Evolutionary conservation across 2,329 filamentous ascomycete species (phyloP), one percentile per base, ranked within the genome.

Genomic region (Aspergillus felis): DNA sequence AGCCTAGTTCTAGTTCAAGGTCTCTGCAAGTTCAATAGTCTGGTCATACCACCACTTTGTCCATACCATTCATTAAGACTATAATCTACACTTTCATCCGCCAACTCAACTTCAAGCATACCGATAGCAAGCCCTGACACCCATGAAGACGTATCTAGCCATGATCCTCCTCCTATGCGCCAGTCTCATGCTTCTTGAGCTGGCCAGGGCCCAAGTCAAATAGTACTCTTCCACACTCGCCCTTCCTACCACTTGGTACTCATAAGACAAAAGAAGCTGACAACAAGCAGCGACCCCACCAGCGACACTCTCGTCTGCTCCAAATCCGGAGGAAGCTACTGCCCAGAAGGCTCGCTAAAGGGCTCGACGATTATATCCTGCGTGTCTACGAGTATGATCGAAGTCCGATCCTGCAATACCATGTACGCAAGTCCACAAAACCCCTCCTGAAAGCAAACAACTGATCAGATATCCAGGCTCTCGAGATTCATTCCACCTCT

Each of bases 241-340:
- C 14, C 10, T 20, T 12, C 20, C 4, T 22, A 12, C 20, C 41
- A 4, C 4, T 22, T 17, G 14, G 8, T 17, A 17, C 6, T 14
- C 14, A 22, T 17, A 4, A 22, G n/a, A 50, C 22, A 17, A 25
- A 32, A n/a, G n/a, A 46, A 24, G 38, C 24, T 55, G 28, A 57
- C 17, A 2, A 32, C 22, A 7, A 28, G 6, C 46, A 68, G 65
- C 29, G 42, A 64, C 46, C 49, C 58, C 1, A 38, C 58, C 24
- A 58, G 57, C n/a, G 65, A 64, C 54, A 52, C 32, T 8, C 56
- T 68, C n/a, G 9, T 58, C 25, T 67, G 66, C 54, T 63, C 64
- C 12, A 57, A 57, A 10, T 42, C 55, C 7, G 59, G 55, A 24
- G 57, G 58, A 38, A 56, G 48, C 27, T 68, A 66, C 55, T 68